Evolutionary conservation across 192 early-diverging fungal species (phyloP).

Genomic region (Podila minutissima): DNA sequence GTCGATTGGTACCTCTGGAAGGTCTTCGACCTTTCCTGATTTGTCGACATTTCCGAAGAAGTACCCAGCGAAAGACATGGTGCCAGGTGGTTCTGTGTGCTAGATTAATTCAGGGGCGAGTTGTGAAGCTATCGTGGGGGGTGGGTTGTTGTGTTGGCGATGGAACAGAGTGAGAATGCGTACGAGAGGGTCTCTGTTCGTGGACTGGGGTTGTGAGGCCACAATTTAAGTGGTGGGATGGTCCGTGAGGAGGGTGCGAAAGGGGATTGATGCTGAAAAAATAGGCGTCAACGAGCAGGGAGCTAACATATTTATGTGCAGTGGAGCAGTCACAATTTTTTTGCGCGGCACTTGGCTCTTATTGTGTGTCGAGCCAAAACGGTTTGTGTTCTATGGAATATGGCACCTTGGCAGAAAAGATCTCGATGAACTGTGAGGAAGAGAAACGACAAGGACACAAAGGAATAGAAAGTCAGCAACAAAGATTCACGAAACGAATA

Average conservation of each 20-base stretch:
- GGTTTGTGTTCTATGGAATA: conserved; percentile 58
- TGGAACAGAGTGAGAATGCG: too few species aligned
- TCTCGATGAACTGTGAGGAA: conserved; percentile 61
- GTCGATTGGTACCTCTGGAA: conserved; percentile 53
- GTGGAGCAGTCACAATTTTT: neutral
- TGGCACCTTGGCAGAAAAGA: conserved; percentile 58
- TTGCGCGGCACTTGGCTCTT: neutral
- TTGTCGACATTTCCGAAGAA: conserved; percentile 95
- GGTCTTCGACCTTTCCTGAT: conserved; percentile 79
- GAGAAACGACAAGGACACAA: neutral
- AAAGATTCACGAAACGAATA: neutral
- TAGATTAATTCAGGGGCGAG: neutral
- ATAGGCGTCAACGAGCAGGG: too few species aligned
- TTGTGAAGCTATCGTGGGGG: neutral
- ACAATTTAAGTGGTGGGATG: too few species aligned
- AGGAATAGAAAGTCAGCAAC: neutral
- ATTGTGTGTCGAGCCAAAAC: conserved; percentile 47
- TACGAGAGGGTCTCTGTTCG: too few species aligned
- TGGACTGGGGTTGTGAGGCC: too few species aligned
- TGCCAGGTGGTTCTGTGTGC: neutral
- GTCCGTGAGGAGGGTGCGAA: neutral
- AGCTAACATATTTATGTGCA: too few species aligned
- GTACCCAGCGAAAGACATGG: conserved; percentile 77
- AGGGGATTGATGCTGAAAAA: neutral
- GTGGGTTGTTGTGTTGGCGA: neutral